phyloP scores from a whole-genome alignment of 805 yeast genomes.

The Candida pseudofarinosa region DNA sequence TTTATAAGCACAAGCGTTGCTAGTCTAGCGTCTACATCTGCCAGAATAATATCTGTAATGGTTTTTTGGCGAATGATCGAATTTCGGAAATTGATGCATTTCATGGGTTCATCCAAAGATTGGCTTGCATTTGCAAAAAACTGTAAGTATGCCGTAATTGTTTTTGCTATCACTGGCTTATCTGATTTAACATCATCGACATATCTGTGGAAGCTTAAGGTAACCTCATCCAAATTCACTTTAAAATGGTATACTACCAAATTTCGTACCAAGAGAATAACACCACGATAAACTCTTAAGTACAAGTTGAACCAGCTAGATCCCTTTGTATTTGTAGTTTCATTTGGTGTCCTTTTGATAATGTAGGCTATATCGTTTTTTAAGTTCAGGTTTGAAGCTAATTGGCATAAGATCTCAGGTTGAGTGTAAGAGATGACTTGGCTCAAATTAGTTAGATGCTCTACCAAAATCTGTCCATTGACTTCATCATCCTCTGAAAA shows the following conservation, averaged over 20 bases:
- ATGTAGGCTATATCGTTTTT: constrained; percentile 5
- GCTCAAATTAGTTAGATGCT: not conserved
- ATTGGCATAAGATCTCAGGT: not conserved
- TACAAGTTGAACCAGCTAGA: constrained; percentile 6
- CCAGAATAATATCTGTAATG: constrained; percentile 1
- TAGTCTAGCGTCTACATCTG: constrained; percentile 8
- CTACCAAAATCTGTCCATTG: not conserved
- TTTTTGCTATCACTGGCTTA: constrained; percentile 11
- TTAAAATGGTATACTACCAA: constrained; percentile 25
- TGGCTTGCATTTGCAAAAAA: constrained; percentile 21
- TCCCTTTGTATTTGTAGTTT: not conserved
- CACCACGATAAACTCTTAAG: constrained; percentile 42
- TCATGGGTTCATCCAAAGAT: constrained; percentile 22
- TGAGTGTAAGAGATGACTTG: not conserved
- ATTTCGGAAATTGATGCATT: constrained; percentile 3
- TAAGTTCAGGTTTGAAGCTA: constrained; percentile 4
- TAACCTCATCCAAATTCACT: constrained; percentile 4
- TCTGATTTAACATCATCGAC: constrained; percentile 1
- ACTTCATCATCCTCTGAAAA: not conserved
- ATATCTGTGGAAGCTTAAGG: constrained; percentile 7
- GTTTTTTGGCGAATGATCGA: constrained; percentile 4
- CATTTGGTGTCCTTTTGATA: constrained; percentile 6
- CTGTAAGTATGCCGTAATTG: constrained; percentile 17
- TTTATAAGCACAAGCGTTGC: constrained; percentile 5
- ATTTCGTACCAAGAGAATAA: constrained; percentile 47